Percentiles rank a stretch among this genome's conserved stretches.
Evolutionary conservation across 2,329 filamentous ascomycete genomes (phyloP).

Genomic region (Aspergillus unguis): DNA sequence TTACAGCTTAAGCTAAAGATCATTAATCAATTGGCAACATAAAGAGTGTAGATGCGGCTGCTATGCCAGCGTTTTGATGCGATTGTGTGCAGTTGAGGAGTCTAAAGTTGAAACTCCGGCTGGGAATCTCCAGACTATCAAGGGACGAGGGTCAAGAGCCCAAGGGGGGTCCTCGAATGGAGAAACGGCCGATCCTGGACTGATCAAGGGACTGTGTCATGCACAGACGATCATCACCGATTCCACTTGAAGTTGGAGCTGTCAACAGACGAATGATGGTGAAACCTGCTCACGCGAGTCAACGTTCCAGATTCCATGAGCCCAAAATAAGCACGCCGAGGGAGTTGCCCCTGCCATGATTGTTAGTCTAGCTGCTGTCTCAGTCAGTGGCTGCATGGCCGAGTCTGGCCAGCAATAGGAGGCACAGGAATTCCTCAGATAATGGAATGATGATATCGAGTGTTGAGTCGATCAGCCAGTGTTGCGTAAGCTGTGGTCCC

Average conservation of each 20-base stretch:
- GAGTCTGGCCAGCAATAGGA: slow-evolving; percentile 7
- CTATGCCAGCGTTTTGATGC: slow-evolving; percentile 2
- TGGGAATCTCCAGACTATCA: not conserved
- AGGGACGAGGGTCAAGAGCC: not conserved
- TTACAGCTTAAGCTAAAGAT: slow-evolving; percentile 10
- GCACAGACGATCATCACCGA: slow-evolving; percentile 7
- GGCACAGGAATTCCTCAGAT: slow-evolving; percentile 7
- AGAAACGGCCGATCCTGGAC: not conserved
- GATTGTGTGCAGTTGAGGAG: not conserved
- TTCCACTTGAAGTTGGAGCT: not conserved
- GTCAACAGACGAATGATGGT: not conserved
- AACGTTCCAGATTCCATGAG: not conserved
- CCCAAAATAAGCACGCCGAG: not conserved
- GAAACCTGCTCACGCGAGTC: not conserved
- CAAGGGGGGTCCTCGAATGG: not conserved
- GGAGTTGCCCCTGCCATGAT: not conserved
- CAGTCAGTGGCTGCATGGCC: slow-evolving; percentile 3
- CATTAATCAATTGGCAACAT: slow-evolving; percentile 7
- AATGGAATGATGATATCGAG: not conserved
- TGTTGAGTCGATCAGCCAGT: slow-evolving; percentile 10
- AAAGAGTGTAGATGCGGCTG: slow-evolving; percentile 9
- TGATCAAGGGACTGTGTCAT: not conserved
- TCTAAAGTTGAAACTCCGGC: not conserved
- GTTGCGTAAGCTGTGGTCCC: slow-evolving; percentile 26
- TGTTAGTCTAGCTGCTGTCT: not conserved